Conservation (phyloP, 75 land plant species). For the Pseudotsuga menziesii region DNA sequence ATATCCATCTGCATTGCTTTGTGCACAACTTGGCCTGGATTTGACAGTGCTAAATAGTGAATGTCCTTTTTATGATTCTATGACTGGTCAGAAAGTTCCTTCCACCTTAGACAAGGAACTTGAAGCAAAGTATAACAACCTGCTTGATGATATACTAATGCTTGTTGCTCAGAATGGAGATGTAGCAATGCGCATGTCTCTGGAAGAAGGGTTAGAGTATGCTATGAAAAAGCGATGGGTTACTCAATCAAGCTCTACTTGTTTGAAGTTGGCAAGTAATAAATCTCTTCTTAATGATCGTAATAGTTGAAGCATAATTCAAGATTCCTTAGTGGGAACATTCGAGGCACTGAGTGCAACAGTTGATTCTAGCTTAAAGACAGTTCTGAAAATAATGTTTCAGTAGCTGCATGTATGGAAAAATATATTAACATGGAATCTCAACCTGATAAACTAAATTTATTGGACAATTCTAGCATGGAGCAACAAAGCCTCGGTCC, state of each 20-base stretch:
- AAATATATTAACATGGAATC: constrained; percentile 1
- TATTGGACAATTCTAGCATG: neutral
- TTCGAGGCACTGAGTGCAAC: neutral
- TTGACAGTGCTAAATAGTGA: constrained; percentile 88
- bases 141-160: constrained; percentile 84
- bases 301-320: neutral
- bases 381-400: constrained; percentile 7
- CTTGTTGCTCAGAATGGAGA: constrained; percentile 91
- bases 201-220: constrained; percentile 93
- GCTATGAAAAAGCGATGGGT: constrained; percentile 58
- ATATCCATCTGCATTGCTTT: constrained; percentile 88
- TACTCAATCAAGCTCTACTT: constrained; percentile 5
- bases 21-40: constrained; percentile 87
- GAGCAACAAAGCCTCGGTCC: constrained; percentile 49
- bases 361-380: constrained; percentile 12
- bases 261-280: neutral
- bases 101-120: constrained; percentile 81
- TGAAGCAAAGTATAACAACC: constrained; percentile 85
- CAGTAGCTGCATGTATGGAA: constrained; percentile 10
- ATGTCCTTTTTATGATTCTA: constrained; percentile 92
- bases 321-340: constrained; percentile 5
- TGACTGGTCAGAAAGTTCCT: constrained; percentile 81
- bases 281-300: neutral
- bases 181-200: constrained; percentile 77
- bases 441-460: neutral